Evolutionary conservation across 176 grass and related monocot genomes (phyloP), one percentile per base, ranked within the genome.

Genomic region (Oryza meridionalis): DNA sequence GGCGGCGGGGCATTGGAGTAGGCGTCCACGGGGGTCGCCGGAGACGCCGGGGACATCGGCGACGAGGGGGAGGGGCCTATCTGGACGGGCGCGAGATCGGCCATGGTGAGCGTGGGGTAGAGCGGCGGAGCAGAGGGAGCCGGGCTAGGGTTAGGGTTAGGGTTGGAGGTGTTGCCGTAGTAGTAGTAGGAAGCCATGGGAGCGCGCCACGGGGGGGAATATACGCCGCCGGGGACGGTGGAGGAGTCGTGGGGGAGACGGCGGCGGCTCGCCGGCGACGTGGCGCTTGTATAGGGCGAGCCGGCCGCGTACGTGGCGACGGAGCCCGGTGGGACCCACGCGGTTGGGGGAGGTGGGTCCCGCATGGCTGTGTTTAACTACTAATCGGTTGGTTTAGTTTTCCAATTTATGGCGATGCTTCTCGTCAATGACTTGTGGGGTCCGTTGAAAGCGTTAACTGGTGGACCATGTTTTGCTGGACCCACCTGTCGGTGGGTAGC

Each of bases 21-120:
- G 27, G 25, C 53, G 16, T 21, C 9, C 17, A 4, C 12, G 19
- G 38, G 38, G 38, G 59, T 19, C 42, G 53, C 44, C 22, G 87
- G 65, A 66, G 79, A 87, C 21, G 81, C 75, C 35, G 79, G 46
- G 46, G 46, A 40, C 38, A 40, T 8, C 17, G 51, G 51, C 19
- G 51, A 58, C 7, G 53, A 58, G 53, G 29, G 29, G 29, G 29
- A 31, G 29, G 53, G 76, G 82, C 85, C 85, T 11, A 90, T 86
- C 7, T 71, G 7, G 73, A 73, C 59, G 26, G 88, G 84, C 49
- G 81, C 67, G 3, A 90, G 83, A 46, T 95, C 88, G 13, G 90
- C 88, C 88, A 92, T 88, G 72, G 70, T 49, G 76, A 92, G 51
- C 38, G 93, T 81, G 67, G 90, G 90, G 86, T 90, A 90, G 24